Percentiles rank a stretch among this genome's conserved stretches.
Evolutionary conservation across 2,329 filamentous ascomycete genomes (phyloP).

Genomic region (Hypoxylon rubiginosum): DNA sequence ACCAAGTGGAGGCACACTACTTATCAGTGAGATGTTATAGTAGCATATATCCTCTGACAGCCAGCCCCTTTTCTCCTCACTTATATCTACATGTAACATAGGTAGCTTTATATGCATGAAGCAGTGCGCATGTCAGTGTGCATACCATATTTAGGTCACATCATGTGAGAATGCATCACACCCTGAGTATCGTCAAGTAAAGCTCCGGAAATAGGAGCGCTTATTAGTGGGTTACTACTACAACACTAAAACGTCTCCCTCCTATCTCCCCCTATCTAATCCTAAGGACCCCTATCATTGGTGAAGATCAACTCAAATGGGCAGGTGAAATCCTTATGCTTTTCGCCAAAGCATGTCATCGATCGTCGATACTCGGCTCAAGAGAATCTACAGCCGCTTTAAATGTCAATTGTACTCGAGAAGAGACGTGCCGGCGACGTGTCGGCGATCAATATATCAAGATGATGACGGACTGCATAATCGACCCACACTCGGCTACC

Average conservation of each 20-base stretch:
- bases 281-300: neutral
- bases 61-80: no score
- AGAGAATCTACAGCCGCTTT: slow-evolving; percentile 4
- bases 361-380: neutral
- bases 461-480: slow-evolving; percentile 35
- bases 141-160: neutral
- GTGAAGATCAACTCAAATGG: neutral
- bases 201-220: slow-evolving; percentile 1
- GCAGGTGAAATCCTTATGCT: neutral
- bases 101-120: no score
- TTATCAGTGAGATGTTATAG: no score
- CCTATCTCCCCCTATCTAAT: neutral
- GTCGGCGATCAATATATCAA: slow-evolving; percentile 33
- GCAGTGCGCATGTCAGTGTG: no score
- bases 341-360: neutral
- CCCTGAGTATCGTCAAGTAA: neutral
- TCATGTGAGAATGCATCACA: neutral
- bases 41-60: no score
- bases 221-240: neutral
- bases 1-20: no score
- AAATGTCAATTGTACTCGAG: neutral
- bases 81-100: no score
- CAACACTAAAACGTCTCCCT: neutral
- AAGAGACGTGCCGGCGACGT: neutral
- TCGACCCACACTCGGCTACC: slow-evolving; percentile 26